Conservation (phyloP, 768 basidiomycete species). For the Hortiboletus campestris region DNA sequence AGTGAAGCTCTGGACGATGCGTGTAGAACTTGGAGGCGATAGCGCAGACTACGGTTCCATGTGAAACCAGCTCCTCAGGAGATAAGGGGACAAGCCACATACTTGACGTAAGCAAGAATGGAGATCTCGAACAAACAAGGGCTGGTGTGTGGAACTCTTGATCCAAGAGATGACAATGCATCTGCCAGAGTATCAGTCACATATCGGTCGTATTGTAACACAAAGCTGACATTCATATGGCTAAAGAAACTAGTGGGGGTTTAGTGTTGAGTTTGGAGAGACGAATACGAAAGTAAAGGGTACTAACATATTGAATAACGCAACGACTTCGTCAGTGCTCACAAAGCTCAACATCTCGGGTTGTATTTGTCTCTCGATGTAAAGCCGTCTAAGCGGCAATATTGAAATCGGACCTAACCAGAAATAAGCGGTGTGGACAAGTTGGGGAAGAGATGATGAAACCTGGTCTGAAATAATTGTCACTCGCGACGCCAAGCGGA, state of each 20-base stretch:
- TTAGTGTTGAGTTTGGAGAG: slow-evolving; percentile 3
- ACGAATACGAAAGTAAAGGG: neutral
- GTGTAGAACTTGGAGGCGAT: slow-evolving; percentile 90
- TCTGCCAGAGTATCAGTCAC: slow-evolving; percentile 39
- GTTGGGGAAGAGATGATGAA: slow-evolving; percentile 18
- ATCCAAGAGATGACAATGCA: slow-evolving; percentile 80
- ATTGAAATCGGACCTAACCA: slow-evolving; percentile 81
- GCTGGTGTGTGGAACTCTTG: slow-evolving; percentile 91
- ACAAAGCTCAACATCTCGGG: slow-evolving; percentile 94
- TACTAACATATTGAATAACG: slow-evolving; percentile 84
- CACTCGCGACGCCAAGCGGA: slow-evolving; percentile 77
- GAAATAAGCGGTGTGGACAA: slow-evolving; percentile 3
- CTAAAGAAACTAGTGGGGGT: slow-evolving; percentile 61
- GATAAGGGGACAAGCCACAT: slow-evolving; percentile 29
- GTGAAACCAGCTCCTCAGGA: slow-evolving; percentile 1
- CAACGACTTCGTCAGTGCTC: slow-evolving; percentile 84
- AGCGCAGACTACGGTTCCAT: slow-evolving; percentile 71
- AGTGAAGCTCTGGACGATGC: slow-evolving; percentile 76
- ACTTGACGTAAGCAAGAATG: slow-evolving; percentile 94
- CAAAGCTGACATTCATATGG: slow-evolving; percentile 61
- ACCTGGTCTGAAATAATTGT: slow-evolving; percentile 93
- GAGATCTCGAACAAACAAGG: slow-evolving; percentile 90
- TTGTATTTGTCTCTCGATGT: slow-evolving; percentile 86
- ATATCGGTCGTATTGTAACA: neutral
- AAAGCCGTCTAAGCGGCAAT: slow-evolving; percentile 74